These are phyloP conservation scores for Aureobasidium melanogenum DNA, from an alignment of 2,329 filamentous ascomycete species.

Conservation along the genomic window DNA sequence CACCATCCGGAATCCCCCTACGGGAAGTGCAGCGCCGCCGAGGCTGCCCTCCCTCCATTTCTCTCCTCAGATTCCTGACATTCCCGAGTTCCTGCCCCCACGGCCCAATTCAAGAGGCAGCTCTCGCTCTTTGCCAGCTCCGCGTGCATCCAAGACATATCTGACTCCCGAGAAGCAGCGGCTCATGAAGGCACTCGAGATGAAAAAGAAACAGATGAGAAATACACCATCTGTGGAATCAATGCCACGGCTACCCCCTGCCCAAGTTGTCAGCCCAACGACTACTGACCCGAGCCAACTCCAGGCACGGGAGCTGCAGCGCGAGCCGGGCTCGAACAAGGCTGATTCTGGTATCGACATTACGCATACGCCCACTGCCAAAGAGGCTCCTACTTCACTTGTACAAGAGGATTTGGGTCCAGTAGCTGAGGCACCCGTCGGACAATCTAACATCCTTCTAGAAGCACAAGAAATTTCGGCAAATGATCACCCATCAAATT, in stretches of 20 bases:
- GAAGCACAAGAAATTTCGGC: background rate
- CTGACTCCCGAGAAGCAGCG: conserved; percentile 85
- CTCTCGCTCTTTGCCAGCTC: conserved; percentile 8
- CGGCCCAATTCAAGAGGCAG: conserved; percentile 28
- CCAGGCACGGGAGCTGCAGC: background rate
- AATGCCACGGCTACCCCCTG: background rate
- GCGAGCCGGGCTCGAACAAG: background rate
- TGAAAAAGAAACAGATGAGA: conserved; percentile 70
- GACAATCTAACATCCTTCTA: background rate
- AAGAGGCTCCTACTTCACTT: background rate
- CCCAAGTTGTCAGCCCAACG: conserved; percentile 9
- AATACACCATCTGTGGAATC: conserved; percentile 16
- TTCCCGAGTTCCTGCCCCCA: conserved; percentile 22
- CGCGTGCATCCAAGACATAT: conserved; percentile 16
- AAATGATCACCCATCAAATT: background rate
- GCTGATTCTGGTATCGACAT: conserved; percentile 8
- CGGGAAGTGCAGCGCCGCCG: background rate
- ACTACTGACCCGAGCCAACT: background rate
- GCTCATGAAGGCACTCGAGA: conserved; percentile 86
- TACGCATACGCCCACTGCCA: background rate
- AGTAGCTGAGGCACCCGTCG: background rate
- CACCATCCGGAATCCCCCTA: background rate
- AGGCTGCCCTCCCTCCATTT: conserved; percentile 18
- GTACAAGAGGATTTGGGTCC: background rate
- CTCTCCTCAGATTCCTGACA: conserved; percentile 29